These are phyloP conservation scores for Tillandsia fasciculata DNA, from an alignment of 176 grass and related monocot genomes.

Conservation along the genomic window DNA sequence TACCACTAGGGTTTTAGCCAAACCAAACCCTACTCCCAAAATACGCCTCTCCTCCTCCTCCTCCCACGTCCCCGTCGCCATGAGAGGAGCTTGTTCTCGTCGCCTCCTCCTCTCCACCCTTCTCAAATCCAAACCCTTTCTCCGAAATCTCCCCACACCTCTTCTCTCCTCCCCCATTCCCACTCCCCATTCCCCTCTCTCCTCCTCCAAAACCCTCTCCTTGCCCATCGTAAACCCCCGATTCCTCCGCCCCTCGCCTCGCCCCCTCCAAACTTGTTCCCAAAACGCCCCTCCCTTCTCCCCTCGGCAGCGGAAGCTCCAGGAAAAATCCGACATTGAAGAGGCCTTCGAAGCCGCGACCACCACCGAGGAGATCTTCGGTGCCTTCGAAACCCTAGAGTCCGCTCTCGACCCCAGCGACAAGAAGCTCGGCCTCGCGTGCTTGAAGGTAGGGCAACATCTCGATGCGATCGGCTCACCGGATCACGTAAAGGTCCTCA, in stretches of 20 bases:
- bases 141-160: not conserved
- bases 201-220: conserved; percentile 16
- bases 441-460: conserved; percentile 94
- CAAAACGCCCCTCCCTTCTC: conserved; percentile 10
- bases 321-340: conserved; percentile 26
- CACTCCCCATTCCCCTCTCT: not conserved
- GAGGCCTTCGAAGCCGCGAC: conserved; percentile 65
- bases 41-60: not conserved
- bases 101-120: conserved; percentile 27
- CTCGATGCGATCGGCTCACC: conserved; percentile 46
- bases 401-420: conserved; percentile 36
- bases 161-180: not conserved
- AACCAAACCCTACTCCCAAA: too few species aligned
- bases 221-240: not conserved
- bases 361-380: conserved; percentile 42
- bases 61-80: conserved; percentile 1
- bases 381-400: conserved; percentile 53
- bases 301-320: conserved; percentile 18
- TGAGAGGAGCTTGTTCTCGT: conserved; percentile 26
- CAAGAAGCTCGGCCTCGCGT: conserved; percentile 69
- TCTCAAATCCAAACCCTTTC: conserved; percentile 18
- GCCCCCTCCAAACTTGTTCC: conserved; percentile 22
- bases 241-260: conserved; percentile 35
- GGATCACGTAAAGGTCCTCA: conserved; percentile 42
- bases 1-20: too few species aligned